Evolutionary conservation across 768 basidiomycete genomes (phyloP), one percentile per base, ranked within the genome.

Genomic region (Mycena olivaceomarginata): DNA sequence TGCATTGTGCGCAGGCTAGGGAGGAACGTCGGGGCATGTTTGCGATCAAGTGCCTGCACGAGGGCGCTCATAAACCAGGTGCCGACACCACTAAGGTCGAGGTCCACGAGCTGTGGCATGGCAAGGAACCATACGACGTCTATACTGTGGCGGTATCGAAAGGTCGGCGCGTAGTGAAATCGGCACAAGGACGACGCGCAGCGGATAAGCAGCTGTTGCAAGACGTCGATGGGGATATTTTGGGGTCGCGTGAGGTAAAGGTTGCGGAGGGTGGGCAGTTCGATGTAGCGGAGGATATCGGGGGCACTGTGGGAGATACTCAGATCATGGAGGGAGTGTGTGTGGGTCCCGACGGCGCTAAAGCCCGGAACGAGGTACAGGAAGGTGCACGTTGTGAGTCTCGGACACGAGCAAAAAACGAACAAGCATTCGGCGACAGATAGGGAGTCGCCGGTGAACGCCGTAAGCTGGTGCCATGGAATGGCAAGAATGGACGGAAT

Each of bases 31-130:
- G 25, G 53, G 15, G 48, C 67, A 40, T 57, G 31, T 2, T 6
- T 7, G n/a, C 67, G 67, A n/a, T 68, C 40, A 1, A 68, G 67
- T 20, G 48, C 31, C 37, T n/a, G 67, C 20, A 22, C 12, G n/a
- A 68, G 56, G 51, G 8, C 53, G 67, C 31, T 4, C 37, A 41
- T 39, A 20, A 68, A 56, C 20, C 11, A 31, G 1, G 7, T 16
- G 67, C 67, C 37, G 16, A 68, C 37, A 39, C 67, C 67, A 37
- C 67, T 18, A 18, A 68, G 48, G 13, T 68, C 67, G 48, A 68
- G 51, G 18, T 68, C 67, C 8, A 51, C 39, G 13, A 68, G 67
- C 31, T 20, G 48, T 2, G 48, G 37, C 37, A 56, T 39, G 37
- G 67, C 16, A 12, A n/a, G 13, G 15, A 68, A 67, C 51, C 46